phyloP scores from a whole-genome alignment of 2,329 filamentous ascomycete species.

The Fusarium virguliforme region DNA sequence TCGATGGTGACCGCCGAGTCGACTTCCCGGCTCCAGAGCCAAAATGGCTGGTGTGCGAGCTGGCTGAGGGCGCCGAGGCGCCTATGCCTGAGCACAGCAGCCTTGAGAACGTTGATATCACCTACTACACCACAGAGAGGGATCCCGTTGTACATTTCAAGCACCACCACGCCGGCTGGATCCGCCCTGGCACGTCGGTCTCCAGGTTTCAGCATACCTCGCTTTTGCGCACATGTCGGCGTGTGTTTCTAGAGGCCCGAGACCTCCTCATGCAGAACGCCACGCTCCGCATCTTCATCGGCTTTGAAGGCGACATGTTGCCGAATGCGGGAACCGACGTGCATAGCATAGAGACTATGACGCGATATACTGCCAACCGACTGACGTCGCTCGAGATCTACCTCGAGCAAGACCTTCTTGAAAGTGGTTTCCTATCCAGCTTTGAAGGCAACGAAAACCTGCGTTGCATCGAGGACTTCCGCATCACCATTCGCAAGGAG shows the following conservation, averaged over 20 bases:
- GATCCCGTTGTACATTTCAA: fast-evolving
- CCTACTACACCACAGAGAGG: neutral
- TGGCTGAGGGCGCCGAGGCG: neutral
- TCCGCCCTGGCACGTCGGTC: constrained; percentile 10
- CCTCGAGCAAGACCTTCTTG: neutral
- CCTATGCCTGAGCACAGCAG: constrained; percentile 1
- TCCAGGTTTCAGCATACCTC: constrained; percentile 22
- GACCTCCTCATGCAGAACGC: constrained; percentile 29
- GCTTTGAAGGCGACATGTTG: no score
- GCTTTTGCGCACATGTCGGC: constrained; percentile 27
- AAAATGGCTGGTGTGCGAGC: constrained; percentile 19
- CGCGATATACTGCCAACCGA: constrained; percentile 33
- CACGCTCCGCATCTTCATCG: constrained; percentile 8
- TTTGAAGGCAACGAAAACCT: neutral
- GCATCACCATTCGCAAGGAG: constrained; percentile 25
- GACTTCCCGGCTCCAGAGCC: constrained; percentile 4
- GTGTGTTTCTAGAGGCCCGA: constrained; percentile 26
- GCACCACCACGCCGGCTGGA: neutral
- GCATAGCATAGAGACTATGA: constrained; percentile 11
- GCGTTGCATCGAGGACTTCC: constrained; percentile 21
- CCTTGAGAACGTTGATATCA: neutral
- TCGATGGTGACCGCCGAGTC: neutral
- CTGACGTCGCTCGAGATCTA: constrained; percentile 27
- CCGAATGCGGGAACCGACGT: neutral
- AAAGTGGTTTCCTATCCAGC: fast-evolving